Conservation (phyloP, 2,329 filamentous ascomycete genomes). For the Helminthosporium solani region DNA sequence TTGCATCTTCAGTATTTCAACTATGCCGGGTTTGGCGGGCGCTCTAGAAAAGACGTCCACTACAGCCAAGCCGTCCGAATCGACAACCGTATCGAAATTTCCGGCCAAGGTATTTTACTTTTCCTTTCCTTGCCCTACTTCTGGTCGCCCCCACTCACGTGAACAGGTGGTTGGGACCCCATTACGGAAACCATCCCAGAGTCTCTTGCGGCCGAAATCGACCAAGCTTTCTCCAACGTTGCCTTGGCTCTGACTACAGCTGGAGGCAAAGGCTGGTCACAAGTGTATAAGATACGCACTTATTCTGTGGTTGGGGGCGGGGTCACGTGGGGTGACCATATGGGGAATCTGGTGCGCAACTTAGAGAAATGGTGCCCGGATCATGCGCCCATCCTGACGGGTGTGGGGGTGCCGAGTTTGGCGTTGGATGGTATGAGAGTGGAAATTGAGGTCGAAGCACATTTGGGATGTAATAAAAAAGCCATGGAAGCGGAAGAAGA, state of each 20-base stretch:
- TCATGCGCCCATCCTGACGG: conserved; percentile 27
- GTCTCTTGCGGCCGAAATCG: conserved; percentile 20
- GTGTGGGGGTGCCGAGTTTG: conserved; percentile 22
- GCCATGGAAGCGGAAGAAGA: background rate
- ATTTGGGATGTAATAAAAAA: conserved; percentile 9
- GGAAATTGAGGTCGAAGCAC: conserved; percentile 29
- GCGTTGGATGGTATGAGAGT: conserved; percentile 22
- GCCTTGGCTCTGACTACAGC: conserved; percentile 53
- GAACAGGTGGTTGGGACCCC: conserved; percentile 27
- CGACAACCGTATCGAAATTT: conserved; percentile 26
- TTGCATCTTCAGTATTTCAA: conserved; percentile 26
- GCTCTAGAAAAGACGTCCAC: conserved; percentile 17
- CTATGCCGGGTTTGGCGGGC: conserved; percentile 28
- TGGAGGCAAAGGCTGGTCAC: conserved; percentile 55
- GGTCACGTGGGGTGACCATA: conserved; percentile 13
- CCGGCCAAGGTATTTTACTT: conserved; percentile 24
- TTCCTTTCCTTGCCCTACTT: background rate
- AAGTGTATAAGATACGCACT: conserved; percentile 44
- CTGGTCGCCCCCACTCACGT: background rate
- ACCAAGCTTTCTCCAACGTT: conserved; percentile 55
- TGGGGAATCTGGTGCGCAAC: conserved; percentile 14
- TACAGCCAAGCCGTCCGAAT: conserved; percentile 32
- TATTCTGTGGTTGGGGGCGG: conserved; percentile 14
- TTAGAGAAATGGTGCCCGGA: conserved; percentile 23
- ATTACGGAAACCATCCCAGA: conserved; percentile 23